A percentile compares a stretch with the other conserved stretches of the same genome.
Conservation (phyloP, 495 filamentous ascomycete species). For the Recurvomyces mirabilis region DNA sequence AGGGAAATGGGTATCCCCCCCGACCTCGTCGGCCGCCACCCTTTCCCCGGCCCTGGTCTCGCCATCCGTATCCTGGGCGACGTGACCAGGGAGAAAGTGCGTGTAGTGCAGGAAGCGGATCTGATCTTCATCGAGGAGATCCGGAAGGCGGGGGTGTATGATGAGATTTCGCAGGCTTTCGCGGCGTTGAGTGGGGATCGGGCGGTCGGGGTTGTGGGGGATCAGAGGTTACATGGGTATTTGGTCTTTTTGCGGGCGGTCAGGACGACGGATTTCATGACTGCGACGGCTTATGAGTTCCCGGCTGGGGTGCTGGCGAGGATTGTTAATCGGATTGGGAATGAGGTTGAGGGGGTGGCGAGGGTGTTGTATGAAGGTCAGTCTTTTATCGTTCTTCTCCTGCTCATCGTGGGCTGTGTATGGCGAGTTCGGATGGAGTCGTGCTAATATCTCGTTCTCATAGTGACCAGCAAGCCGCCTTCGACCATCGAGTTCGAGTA, state of each 20-base stretch:
- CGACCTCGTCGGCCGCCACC: conserved; percentile 72
- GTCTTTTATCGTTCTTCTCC: conserved; percentile 10
- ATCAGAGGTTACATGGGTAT: conserved; percentile 52
- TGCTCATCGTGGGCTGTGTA: background rate
- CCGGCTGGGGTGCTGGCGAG: conserved; percentile 54
- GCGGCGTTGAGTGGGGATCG: conserved; percentile 61
- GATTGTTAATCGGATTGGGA: conserved; percentile 64
- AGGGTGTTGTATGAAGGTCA: conserved; percentile 47
- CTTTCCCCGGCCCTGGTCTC: conserved; percentile 76
- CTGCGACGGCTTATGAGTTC: conserved; percentile 58
- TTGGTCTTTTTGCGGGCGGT: conserved; percentile 62
- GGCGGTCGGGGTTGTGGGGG: conserved; percentile 73
- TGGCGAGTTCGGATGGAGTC: background rate
- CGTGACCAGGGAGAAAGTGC: conserved; percentile 66
- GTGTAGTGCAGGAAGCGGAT: conserved; percentile 75
- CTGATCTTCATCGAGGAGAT: conserved; percentile 84
- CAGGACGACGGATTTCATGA: conserved; percentile 74
- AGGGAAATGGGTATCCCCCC: conserved; percentile 63
- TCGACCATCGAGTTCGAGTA: conserved; percentile 69
- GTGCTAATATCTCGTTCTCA: conserved; percentile 10
- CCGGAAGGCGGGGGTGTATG: conserved; percentile 68
- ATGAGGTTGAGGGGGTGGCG: conserved; percentile 69
- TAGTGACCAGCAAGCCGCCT: conserved; percentile 67
- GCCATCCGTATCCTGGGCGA: conserved; percentile 85
- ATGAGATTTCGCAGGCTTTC: conserved; percentile 72